Conservation (phyloP, 495 filamentous ascomycete genomes). For the Penicillium macrosclerotiorum region DNA sequence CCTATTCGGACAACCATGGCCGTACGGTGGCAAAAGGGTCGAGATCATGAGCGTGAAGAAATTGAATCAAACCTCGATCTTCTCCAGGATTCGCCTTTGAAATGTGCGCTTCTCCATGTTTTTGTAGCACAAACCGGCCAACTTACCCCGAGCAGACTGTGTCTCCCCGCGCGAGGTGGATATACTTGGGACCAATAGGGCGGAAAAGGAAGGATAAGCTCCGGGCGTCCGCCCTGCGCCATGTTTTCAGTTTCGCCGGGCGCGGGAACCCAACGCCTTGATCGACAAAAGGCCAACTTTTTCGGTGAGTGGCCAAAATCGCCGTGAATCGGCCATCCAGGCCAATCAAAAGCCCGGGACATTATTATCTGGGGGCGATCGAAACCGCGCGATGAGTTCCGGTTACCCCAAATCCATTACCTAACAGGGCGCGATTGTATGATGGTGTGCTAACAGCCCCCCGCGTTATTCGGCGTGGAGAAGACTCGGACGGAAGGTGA, state of each 20-base stretch:
- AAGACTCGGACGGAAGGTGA: conserved; percentile 10
- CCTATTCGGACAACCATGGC: conserved; percentile 1
- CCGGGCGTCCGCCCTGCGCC: not conserved
- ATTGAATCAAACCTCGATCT: not conserved
- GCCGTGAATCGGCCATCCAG: conserved; percentile 14
- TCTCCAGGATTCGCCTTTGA: not conserved
- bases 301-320: conserved; percentile 11
- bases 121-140: not conserved
- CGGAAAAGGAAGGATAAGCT: conserved; percentile 11
- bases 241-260: conserved; percentile 1
- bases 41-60: not conserved
- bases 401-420: conserved; percentile 31
- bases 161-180: conserved; percentile 2
- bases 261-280: conserved; percentile 8
- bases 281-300: not conserved
- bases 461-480: conserved; percentile 15
- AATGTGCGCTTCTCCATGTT: conserved; percentile 2
- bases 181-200: conserved; percentile 5
- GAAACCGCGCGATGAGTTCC: not conserved
- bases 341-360: conserved; percentile 11
- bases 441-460: conserved; percentile 1
- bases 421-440: conserved; percentile 11
- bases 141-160: conserved; percentile 9
- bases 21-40: not conserved
- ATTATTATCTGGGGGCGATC: conserved; percentile 10